Conservation (phyloP, 2,329 filamentous ascomycete species). For the Fusarium burgessii region DNA sequence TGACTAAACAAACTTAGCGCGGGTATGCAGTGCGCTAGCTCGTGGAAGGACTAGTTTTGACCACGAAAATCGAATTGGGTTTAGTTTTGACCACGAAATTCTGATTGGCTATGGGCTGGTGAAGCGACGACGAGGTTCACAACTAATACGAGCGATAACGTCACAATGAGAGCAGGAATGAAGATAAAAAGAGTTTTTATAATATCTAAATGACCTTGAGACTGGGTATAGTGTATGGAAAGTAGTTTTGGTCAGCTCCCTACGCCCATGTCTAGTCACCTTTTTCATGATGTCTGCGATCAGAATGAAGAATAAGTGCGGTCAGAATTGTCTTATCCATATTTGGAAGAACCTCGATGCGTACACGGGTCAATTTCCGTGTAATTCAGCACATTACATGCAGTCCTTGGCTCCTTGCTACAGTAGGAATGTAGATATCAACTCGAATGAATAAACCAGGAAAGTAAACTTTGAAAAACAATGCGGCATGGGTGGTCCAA, state of each 20-base stretch:
- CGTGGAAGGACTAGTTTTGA: neutral
- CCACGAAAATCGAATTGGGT: neutral
- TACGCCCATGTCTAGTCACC: neutral
- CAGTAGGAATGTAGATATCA: no score
- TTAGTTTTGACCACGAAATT: neutral
- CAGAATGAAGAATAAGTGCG: no score
- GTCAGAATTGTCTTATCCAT: no score
- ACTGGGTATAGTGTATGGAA: neutral
- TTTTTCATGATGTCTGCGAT: neutral
- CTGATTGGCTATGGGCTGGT: neutral
- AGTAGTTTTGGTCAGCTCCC: neutral
- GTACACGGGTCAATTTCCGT: no score
- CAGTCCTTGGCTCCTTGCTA: no score
- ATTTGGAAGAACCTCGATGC: no score
- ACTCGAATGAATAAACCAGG: neutral
- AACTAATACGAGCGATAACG: neutral
- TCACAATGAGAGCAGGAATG: neutral
- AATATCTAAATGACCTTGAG: neutral
- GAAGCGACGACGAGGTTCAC: neutral
- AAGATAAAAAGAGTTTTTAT: neutral
- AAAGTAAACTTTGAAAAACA: no score
- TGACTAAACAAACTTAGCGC: no score
- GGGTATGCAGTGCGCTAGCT: no score
- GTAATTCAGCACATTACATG: no score
- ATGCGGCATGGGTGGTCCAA: no score